Evolutionary conservation across 139 green algal species (phyloP), one percentile per base, ranked within the genome.

Genomic region (Mychonastes homosphaera): DNA sequence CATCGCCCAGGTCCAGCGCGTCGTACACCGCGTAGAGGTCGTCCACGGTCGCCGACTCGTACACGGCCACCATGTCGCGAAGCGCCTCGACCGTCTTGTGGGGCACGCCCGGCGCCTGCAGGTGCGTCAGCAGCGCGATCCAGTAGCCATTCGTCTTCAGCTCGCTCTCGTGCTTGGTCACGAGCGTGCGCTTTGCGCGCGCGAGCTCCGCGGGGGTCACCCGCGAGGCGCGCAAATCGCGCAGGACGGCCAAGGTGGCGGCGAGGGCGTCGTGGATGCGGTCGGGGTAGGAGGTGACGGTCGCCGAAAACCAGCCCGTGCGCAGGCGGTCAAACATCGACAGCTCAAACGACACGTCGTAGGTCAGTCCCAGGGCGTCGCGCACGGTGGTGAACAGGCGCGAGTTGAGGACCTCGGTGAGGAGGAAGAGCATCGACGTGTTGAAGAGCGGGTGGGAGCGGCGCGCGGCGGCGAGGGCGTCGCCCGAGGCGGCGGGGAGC

Each of bases 301-400:
- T 81, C 34, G 96, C 78, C 23, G 77, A 71, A 74, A 87, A 97
- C 88, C 86, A 95, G 48, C 78, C 82, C 26, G 62, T 60, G 2
- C 71, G 52, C 16, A 83, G 53, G 21, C 68, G 61, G 48, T 83
- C 75, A 56, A 79, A 76, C 21, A 74, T 63, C n/a, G 70, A 78
- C n/a, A 77, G 32, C 78, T 97, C 88, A 56, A 99, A 98, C 10
- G 80, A 91, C 15, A 98, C 92, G 58, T 99, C 92, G 58, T 99
- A 99, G 1, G 92, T 99, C 41, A 99, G 79, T 13, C 89, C 89
- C 53, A 98, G 76, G 1, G 85, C 79, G 76, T 99, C 92, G 4
- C 92, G 74, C 48, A 92, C 82, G 46, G 88, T 97, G 19, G 88
- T 95, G 72, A 97, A 97, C n/a, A 96, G 83, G 9, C 92, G 72